A percentile compares a stretch with the other conserved stretches of the same genome.
Evolutionary conservation across 176 grass and related monocot species (phyloP).

Genomic region (Carex myosuroides): DNA sequence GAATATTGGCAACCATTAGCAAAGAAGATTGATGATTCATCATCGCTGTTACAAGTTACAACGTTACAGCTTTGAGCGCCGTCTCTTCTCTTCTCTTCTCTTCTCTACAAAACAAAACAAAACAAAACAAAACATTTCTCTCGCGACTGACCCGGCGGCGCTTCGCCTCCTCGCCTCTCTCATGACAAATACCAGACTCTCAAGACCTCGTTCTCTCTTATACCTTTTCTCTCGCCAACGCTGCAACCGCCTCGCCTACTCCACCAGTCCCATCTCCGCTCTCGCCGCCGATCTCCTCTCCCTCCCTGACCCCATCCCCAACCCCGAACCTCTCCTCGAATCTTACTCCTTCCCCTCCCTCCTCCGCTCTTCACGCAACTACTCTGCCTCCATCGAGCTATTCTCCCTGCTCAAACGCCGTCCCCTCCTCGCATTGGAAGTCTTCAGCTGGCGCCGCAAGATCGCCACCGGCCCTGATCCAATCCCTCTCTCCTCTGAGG

Average conservation of each 20-base stretch:
- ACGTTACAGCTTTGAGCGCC: constrained; percentile 18
- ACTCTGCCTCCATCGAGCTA: constrained; percentile 44
- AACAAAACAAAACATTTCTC: neutral
- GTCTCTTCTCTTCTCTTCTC: neutral
- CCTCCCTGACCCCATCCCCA: constrained; percentile 7
- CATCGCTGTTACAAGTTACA: constrained; percentile 8
- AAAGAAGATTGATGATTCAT: too few species aligned
- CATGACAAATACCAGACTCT: neutral
- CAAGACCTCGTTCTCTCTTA: constrained; percentile 32
- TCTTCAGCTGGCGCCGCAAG: constrained; percentile 38
- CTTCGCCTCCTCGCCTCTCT: constrained; percentile 16
- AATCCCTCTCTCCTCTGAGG: constrained; percentile 32
- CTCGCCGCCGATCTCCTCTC: constrained; percentile 13
- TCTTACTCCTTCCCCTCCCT: constrained; percentile 38
- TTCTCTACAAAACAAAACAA: neutral
- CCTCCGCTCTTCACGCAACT: constrained; percentile 4
- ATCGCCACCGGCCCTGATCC: constrained; percentile 26
- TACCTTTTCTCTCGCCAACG: constrained; percentile 29
- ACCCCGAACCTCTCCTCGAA: constrained; percentile 33
- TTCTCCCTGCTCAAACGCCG: constrained; percentile 46
- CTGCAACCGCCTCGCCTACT: neutral
- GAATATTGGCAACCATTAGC: too few species aligned
- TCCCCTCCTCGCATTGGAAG: constrained; percentile 56
- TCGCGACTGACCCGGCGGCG: constrained; percentile 8
- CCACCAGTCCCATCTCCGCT: neutral